Evolutionary conservation across 768 basidiomycete genomes (phyloP).

Genomic region (Psilocybe tampanensis): DNA sequence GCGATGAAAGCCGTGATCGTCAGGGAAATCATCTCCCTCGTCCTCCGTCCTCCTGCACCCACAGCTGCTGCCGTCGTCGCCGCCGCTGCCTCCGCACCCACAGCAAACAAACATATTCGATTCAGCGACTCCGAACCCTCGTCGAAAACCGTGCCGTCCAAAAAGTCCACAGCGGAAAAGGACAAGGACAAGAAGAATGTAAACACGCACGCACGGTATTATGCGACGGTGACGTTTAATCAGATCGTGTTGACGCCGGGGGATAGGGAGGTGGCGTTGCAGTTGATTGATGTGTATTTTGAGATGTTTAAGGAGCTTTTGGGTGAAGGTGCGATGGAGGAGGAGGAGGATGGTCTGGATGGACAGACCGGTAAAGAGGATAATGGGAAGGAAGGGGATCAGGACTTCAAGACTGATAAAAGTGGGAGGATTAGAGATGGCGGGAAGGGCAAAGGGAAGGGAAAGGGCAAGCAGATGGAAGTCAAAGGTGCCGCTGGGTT

Average conservation of each 20-base stretch:
- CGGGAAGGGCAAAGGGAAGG: slow-evolving; percentile 26
- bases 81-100: slow-evolving; percentile 27
- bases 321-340: slow-evolving; percentile 52
- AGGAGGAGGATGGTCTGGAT: slow-evolving; percentile 27
- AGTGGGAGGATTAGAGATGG: slow-evolving; percentile 32
- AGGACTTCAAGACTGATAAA: slow-evolving; percentile 38
- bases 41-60: slow-evolving; percentile 62
- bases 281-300: slow-evolving; percentile 90
- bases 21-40: slow-evolving; percentile 79
- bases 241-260: slow-evolving; percentile 76
- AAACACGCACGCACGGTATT: slow-evolving; percentile 84
- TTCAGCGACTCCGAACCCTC: slow-evolving; percentile 45
- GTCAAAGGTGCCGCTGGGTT: slow-evolving; percentile 64
- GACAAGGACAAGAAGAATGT: slow-evolving; percentile 46
- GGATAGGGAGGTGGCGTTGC: slow-evolving; percentile 75
- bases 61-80: slow-evolving; percentile 30
- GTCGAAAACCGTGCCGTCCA: slow-evolving; percentile 32
- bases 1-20: slow-evolving; percentile 91
- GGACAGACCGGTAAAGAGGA: slow-evolving; percentile 50
- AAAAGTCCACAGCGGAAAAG: slow-evolving; percentile 23
- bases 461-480: slow-evolving; percentile 39
- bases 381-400: slow-evolving; percentile 31
- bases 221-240: slow-evolving; percentile 91
- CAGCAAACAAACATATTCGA: slow-evolving; percentile 50
- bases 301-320: slow-evolving; percentile 91